phyloP scores from a whole-genome alignment of 129 eudicot species.

The Heracleum sosnowskyi region DNA sequence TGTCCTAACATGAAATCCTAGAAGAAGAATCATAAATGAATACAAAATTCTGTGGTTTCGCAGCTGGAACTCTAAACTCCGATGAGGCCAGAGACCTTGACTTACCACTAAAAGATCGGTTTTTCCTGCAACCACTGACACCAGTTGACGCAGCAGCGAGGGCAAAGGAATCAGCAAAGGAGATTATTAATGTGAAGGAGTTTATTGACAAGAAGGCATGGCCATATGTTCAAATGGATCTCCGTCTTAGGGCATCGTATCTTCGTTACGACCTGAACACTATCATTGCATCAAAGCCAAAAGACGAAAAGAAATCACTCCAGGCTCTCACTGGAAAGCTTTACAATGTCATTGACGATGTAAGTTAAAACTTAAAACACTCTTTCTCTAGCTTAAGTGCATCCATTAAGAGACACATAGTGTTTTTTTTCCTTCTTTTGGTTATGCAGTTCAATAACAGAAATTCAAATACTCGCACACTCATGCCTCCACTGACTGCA shows the following conservation, averaged over 20 bases:
- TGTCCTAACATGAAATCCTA: neutral
- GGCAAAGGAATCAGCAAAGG: conserved; percentile 87
- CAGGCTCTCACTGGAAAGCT: conserved; percentile 85
- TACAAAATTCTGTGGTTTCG: conserved; percentile 10
- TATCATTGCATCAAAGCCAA: conserved; percentile 68
- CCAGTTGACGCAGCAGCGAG: conserved; percentile 75
- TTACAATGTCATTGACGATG: conserved; percentile 52
- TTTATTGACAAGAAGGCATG: conserved; percentile 90
- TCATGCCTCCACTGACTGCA: neutral
- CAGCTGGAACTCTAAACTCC: conserved; percentile 93
- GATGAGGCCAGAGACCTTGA: conserved; percentile 77
- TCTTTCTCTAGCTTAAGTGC: neutral
- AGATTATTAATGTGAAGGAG: conserved; percentile 62
- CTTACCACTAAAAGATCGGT: conserved; percentile 57
- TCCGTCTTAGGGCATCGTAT: conserved; percentile 67
- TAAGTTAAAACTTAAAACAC: conserved; percentile 30
- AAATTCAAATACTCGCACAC: neutral
- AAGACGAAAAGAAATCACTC: conserved; percentile 69
- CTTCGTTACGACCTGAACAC: conserved; percentile 96
- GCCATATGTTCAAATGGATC: conserved; percentile 94
- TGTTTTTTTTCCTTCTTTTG: neutral
- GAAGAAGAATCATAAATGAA: neutral
- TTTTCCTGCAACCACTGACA: conserved; percentile 69
- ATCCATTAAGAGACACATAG: neutral
- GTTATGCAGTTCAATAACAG: neutral